phyloP scores from a whole-genome alignment of 2,329 filamentous ascomycete genomes.

The Penicillium vulpinum region DNA sequence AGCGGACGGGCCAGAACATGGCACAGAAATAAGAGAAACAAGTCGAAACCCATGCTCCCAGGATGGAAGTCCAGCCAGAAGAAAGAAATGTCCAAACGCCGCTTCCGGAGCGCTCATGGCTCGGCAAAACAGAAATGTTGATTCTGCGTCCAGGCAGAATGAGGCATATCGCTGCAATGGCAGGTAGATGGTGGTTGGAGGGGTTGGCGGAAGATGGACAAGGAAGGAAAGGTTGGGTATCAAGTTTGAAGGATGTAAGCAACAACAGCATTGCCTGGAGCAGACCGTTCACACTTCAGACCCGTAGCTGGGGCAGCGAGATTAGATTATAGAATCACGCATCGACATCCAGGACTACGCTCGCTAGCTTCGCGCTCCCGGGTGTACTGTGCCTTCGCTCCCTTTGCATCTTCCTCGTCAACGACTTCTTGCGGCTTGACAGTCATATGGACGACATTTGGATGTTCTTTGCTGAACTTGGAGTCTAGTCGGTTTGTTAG shows the following conservation, averaged over 20 bases:
- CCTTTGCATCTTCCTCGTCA: conserved; percentile 75
- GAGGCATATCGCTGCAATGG: conserved; percentile 6
- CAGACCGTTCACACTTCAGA: background rate
- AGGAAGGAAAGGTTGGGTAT: background rate
- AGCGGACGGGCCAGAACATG: background rate
- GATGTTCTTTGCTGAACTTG: conserved; percentile 69
- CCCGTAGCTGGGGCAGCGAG: background rate
- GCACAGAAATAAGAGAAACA: background rate
- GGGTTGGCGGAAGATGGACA: background rate
- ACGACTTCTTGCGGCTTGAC: conserved; percentile 81
- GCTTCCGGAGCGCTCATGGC: conserved; percentile 18
- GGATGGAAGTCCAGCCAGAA: background rate
- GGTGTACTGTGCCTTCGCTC: conserved; percentile 55
- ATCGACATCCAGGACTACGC: conserved; percentile 62
- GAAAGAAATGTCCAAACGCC: conserved; percentile 17
- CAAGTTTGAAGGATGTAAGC: background rate
- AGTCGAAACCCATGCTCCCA: background rate
- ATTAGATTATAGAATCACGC: conserved; percentile 57
- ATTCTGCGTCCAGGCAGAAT: conserved; percentile 21
- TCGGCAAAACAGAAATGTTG: background rate
- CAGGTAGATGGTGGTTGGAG: background rate
- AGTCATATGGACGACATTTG: conserved; percentile 94
- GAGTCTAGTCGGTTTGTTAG: conserved; percentile 60
- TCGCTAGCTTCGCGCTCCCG: conserved; percentile 57
- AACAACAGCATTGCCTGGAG: background rate